Conservation (phyloP, 352 stramenopile genomes). For the Thalassiosira gravida region DNA sequence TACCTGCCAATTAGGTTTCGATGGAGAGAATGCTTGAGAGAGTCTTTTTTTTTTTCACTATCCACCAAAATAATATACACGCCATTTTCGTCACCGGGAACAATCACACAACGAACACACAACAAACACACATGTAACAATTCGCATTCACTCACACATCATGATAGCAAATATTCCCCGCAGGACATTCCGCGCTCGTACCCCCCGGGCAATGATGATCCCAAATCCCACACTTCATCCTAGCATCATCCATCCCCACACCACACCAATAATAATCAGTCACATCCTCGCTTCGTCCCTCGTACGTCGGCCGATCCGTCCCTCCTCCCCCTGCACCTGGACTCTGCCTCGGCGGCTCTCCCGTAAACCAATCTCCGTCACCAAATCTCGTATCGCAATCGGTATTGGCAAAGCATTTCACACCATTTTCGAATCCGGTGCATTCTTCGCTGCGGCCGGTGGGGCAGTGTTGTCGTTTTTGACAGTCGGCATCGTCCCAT, state of each 20-base stretch:
- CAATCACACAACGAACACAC: too few species aligned
- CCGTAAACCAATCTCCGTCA: conserved; percentile 39
- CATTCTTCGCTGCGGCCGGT: conserved; percentile 48
- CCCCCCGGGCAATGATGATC: conserved; percentile 57
- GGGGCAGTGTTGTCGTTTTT: conserved; percentile 52
- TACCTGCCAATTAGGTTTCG: conserved; percentile 15
- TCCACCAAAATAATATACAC: neutral
- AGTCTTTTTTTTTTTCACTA: conserved; percentile 6
- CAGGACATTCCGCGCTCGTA: conserved; percentile 33
- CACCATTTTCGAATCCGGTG: conserved; percentile 32
- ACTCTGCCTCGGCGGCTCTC: conserved; percentile 30
- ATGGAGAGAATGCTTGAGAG: neutral
- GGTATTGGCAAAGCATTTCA: conserved; percentile 58
- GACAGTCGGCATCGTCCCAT: conserved; percentile 57
- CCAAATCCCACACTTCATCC: conserved; percentile 36
- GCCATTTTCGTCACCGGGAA: neutral
- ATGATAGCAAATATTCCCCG: conserved; percentile 40
- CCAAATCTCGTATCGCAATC: conserved; percentile 49
- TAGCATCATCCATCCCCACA: conserved; percentile 39
- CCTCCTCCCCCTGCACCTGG: too few species aligned
- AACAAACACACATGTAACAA: conserved; percentile 5
- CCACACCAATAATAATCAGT: conserved; percentile 61
- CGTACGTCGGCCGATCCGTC: conserved; percentile 30
- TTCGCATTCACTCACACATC: conserved; percentile 33
- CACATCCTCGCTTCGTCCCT: conserved; percentile 35